Evolutionary conservation across 1,139 yeast species (phyloP).

Genomic region (Saccharomyces pastorianus): DNA sequence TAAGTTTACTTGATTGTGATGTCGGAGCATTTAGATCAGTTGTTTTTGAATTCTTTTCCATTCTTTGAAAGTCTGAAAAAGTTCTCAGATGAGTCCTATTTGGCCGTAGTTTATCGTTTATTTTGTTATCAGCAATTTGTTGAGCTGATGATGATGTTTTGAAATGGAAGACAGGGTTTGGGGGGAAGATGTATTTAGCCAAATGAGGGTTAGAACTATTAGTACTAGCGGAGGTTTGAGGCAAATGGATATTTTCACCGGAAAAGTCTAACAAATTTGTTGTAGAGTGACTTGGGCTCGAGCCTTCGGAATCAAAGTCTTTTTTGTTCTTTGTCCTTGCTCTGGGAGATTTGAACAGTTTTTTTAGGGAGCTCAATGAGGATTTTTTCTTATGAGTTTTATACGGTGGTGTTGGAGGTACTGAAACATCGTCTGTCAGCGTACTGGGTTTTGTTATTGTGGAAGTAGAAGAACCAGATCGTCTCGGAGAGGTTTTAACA

Average conservation of each 20-base stretch:
- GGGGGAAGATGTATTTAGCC: slow-evolving; percentile 10
- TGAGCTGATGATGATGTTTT: not conserved
- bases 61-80: slow-evolving; percentile 6
- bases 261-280: slow-evolving; percentile 1
- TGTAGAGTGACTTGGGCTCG: not conserved
- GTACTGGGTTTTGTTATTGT: not conserved
- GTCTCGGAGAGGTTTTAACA: not conserved
- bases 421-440: slow-evolving; percentile 2
- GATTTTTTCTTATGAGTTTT: slow-evolving; percentile 25
- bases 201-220: not conserved
- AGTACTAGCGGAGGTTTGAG: not conserved
- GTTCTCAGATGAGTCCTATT: slow-evolving; percentile 9
- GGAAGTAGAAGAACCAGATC: not conserved
- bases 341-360: slow-evolving; percentile 27
- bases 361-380: slow-evolving; percentile 26
- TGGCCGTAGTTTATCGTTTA: slow-evolving; percentile 2
- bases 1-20: not conserved
- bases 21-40: not conserved
- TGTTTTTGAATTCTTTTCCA: not conserved
- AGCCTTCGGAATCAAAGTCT: slow-evolving; percentile 1
- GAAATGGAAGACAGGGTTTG: slow-evolving; percentile 9
- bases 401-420: slow-evolving; percentile 10
- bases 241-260: slow-evolving; percentile 5
- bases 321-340: slow-evolving; percentile 1
- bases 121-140: not conserved